Base-by-base conservation (phyloP, 208 protist genomes). In the Trypanosoma lewisi region DNA sequence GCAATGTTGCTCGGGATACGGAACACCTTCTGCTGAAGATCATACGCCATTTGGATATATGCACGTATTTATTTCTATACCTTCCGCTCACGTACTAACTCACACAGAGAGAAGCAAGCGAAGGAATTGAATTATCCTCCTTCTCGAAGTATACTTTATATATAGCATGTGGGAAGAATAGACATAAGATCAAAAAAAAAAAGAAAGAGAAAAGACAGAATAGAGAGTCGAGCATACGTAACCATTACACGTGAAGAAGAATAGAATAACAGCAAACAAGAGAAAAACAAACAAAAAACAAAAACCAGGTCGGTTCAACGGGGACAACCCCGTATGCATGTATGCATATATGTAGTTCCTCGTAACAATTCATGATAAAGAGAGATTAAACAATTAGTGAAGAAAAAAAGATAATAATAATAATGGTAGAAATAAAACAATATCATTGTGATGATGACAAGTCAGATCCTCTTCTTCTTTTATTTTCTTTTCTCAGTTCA, bases 11-110 rank as follows among this genome's bases (percentile, higher is more conserved):
- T 55, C 2, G 89, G 86, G n/a, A 95, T 74, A 59, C 79, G 82
- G 53, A 93, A 91, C 16, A 94, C 74, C 60, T 86, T 87, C 72
- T 94, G 87, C 44, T 76, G 87, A n/a, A 91, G 64, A 68, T 91
- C 78, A 31, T 59, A 77, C 12, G 74, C 44, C 69, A 83, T 83
- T 23, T 45, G 28, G 4, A 48, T 44, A 23, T 56, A 31, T 59
- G 21, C 14, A 47, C 0, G 19, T 53, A 45, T 30, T 36, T 3
- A 28, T 54, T 53, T 17, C 31, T 53, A 4, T 49, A n/a, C 52
- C n/a, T 36, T 62, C 36, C 31, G 7, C 53, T 23, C 37, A 8
- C 58, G 17, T 2, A 55, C 48, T 11, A 17, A 57, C 33, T 17
- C 36, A 41, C 36, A 12, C 36, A 16, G 36, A 12, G 36, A 12